Base-by-base conservation (phyloP, 2,329 filamentous ascomycete species). In the Dichotomopilus funicola region DNA sequence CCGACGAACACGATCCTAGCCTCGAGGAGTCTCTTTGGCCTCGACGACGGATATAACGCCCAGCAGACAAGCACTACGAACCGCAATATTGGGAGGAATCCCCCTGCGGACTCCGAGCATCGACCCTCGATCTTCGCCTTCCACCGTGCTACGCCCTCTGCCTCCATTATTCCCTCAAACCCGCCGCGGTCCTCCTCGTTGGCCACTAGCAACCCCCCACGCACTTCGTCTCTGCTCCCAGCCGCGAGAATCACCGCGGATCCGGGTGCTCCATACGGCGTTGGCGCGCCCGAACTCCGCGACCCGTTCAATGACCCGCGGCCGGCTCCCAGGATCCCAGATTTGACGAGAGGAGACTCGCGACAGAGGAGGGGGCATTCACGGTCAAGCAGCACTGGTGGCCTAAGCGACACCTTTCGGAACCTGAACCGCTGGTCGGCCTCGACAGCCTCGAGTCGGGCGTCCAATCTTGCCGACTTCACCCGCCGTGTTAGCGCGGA, bases 341-440 rank as follows among this genome's bases (percentile, higher is more conserved):
- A 62, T 41, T 49, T 55, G 50, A 47, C 54, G 9, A 61, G 56
- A 63, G 40, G 55, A 41, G 54, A 63, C 34, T 57, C 54, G 56
- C 53, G 55, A 51, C 62, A 61, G 55, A 55, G 49, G 51, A 65
- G 61, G 52, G 62, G 63, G 8, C 68, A 68, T 51, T 72, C 71
- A 48, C 68, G 72, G 47, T 71, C 71, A 9, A 72, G 66, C 56
- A 72, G 65, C 57, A 64, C 67, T 27, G 67, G 66, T 53, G 68
- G 67, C 58, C 58, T 70, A 59, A 74, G 70, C 64, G 75, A 79
- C 55, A 68, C 71, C 45, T 71, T 76, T 42, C 75, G 73, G 65
- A 75, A 75, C 59, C 70, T 77, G 58, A 77, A 80, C 64, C 74
- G 77, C 64, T 79, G 77, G 77, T 80, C 78, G 43, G 69, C 72